These are phyloP conservation scores for Solanum hybrid DNA, from an alignment of 305 asterid species.

Conservation along the genomic window DNA sequence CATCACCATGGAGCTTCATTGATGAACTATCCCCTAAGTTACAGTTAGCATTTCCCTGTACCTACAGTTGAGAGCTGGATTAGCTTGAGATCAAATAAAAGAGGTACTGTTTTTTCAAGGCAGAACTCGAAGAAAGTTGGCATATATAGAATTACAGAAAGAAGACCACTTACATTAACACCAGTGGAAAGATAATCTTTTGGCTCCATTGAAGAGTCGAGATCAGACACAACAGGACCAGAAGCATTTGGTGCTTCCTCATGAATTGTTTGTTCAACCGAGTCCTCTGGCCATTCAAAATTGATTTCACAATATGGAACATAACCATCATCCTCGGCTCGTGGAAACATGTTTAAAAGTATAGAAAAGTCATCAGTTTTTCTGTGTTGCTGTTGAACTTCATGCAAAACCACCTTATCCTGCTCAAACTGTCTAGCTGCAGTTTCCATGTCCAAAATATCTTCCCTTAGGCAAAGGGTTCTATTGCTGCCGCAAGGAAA, in stretches of 20 bases:
- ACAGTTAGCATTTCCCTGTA: conserved; percentile 23
- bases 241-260: conserved; percentile 16
- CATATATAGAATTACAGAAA: not conserved
- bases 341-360: conserved; percentile 38
- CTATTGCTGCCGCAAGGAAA: conserved; percentile 48
- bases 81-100: not conserved
- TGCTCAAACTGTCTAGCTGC: conserved; percentile 76
- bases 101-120: not conserved
- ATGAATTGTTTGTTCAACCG: conserved; percentile 11
- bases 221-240: conserved; percentile 11
- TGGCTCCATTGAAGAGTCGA: not conserved
- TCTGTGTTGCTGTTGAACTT: conserved; percentile 40
- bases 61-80: conserved; percentile 3
- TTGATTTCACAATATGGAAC: conserved; percentile 49
- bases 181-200: conserved; percentile 13
- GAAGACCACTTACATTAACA: conserved; percentile 15
- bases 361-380: conserved; percentile 35
- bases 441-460: conserved; percentile 61
- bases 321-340: conserved; percentile 42
- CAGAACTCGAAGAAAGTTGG: not conserved
- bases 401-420: conserved; percentile 39
- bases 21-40: conserved; percentile 16
- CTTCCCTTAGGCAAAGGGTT: conserved; percentile 55
- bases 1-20: conserved; percentile 14
- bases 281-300: conserved; percentile 16